phyloP scores from a whole-genome alignment of 2,329 filamentous ascomycete genomes.

The Fusarium udum region DNA sequence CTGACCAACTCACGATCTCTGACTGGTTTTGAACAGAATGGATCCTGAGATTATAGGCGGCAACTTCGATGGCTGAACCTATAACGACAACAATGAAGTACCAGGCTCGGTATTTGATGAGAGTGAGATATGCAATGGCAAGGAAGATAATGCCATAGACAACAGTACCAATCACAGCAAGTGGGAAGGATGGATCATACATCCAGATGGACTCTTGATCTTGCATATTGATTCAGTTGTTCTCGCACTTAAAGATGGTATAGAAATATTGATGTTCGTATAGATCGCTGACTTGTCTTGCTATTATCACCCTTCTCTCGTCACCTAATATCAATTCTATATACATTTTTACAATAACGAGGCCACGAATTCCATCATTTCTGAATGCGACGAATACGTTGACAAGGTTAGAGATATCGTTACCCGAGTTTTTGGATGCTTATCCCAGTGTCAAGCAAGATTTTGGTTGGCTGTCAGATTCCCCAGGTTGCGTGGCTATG shows the following conservation, averaged over 20 bases:
- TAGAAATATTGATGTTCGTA: neutral
- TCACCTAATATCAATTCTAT: neutral
- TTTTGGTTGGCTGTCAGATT: constrained; percentile 4
- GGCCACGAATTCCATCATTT: constrained; percentile 15
- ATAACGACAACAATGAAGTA: constrained; percentile 56
- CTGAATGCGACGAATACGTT: constrained; percentile 33
- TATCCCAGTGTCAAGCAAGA: neutral
- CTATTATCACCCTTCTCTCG: neutral
- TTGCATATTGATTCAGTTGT: constrained; percentile 32
- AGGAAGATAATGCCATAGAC: constrained; percentile 52
- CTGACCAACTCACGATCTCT: constrained; percentile 45
- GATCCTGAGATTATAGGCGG: constrained; percentile 52
- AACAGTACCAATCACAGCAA: constrained; percentile 53
- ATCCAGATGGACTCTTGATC: constrained; percentile 50
- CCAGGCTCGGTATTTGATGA: constrained; percentile 53
- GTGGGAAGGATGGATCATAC: constrained; percentile 55
- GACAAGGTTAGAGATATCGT: neutral
- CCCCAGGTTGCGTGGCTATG: neutral
- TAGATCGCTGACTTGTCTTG: neutral
- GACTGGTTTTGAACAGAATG: constrained; percentile 49
- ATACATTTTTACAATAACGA: neutral
- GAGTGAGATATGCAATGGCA: constrained; percentile 52
- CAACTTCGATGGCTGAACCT: constrained; percentile 54
- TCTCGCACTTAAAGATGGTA: neutral
- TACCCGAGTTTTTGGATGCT: neutral